Evolutionary conservation across 2,329 filamentous ascomycete genomes (phyloP).

Genomic region (Drechmeria coniospora): DNA sequence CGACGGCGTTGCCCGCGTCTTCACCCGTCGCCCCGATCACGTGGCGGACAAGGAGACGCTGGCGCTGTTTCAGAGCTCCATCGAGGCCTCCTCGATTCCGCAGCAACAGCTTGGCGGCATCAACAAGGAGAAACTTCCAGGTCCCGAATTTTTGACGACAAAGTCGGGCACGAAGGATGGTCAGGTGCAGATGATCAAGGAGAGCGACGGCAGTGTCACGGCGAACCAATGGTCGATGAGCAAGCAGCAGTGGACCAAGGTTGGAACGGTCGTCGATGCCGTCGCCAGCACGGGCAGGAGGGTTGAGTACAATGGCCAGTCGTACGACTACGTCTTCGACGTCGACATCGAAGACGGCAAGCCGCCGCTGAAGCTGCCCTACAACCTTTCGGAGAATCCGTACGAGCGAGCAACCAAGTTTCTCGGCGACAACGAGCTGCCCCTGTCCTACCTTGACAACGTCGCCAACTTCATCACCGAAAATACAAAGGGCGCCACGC

Average conservation of each 20-base stretch:
- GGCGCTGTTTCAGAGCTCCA: conserved; percentile 63
- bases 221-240: conserved; percentile 74
- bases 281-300: conserved; percentile 71
- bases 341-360: conserved; percentile 93
- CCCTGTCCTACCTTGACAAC: conserved; percentile 75
- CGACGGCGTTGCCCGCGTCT: conserved; percentile 72
- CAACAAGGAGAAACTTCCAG: conserved; percentile 84
- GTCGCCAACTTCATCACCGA: conserved; percentile 84
- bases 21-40: conserved; percentile 56
- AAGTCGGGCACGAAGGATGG: conserved; percentile 91
- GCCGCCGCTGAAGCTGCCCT: conserved; percentile 83
- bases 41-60: conserved; percentile 54
- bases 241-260: conserved; percentile 63
- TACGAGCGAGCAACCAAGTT: conserved; percentile 89
- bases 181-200: conserved; percentile 81
- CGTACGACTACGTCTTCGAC: conserved; percentile 94
- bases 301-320: conserved; percentile 62
- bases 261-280: conserved; percentile 89
- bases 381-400: conserved; percentile 81
- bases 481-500: conserved; percentile 73
- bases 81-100: conserved; percentile 73
- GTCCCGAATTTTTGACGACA: conserved; percentile 68
- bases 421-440: conserved; percentile 74
- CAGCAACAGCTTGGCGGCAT: conserved; percentile 70
- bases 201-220: conserved; percentile 65